Conservation (phyloP, 495 filamentous ascomycete genomes). For the Lindgomyces ingoldianus region DNA sequence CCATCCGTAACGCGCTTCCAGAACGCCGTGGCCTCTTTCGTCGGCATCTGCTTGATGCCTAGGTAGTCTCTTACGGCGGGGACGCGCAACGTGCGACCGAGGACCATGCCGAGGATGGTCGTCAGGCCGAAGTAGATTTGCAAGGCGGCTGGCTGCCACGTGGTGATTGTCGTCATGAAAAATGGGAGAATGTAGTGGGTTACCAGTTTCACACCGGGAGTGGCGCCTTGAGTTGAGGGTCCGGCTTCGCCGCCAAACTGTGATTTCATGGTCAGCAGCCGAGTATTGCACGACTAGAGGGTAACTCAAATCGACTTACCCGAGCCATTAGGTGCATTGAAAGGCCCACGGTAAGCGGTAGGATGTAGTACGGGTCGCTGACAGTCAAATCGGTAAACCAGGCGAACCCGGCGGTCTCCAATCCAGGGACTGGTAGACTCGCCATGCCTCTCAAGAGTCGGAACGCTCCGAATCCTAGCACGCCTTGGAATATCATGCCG, state of each 20-base stretch:
- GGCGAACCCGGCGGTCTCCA: constrained; percentile 65
- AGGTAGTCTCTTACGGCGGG: constrained; percentile 52
- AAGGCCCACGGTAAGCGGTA: constrained; percentile 60
- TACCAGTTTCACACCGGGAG: constrained; percentile 50
- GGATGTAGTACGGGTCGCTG: constrained; percentile 70
- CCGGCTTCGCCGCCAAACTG: constrained; percentile 59
- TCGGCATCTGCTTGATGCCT: constrained; percentile 54
- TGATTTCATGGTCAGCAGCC: constrained; percentile 34
- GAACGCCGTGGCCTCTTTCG: background rate
- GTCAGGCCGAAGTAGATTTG: constrained; percentile 71
- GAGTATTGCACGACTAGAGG: constrained; percentile 16
- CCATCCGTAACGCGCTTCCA: background rate
- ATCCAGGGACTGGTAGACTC: constrained; percentile 72
- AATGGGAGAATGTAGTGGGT: constrained; percentile 62
- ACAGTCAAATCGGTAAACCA: constrained; percentile 84
- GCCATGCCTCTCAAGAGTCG: constrained; percentile 74
- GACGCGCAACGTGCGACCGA: constrained; percentile 58
- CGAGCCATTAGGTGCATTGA: constrained; percentile 57
- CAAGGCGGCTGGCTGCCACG: constrained; percentile 65
- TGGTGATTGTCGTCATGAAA: constrained; percentile 62
- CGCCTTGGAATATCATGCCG: constrained; percentile 63
- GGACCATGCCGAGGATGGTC: constrained; percentile 57
- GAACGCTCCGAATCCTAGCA: constrained; percentile 78
- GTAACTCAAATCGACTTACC: constrained; percentile 50
- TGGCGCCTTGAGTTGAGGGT: background rate